These are phyloP conservation scores for Malus domestica DNA, from an alignment of 306 rosid species.

Conservation along the genomic window ASM211411v1 NC_041802.1:21109001-21109500, in stretches of 20 bases:
- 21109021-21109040: background rate
- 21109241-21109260: background rate
- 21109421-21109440: constrained; percentile 96
- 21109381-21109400: constrained; percentile 90
- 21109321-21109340: background rate
- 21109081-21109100: constrained; percentile 88
- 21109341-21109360: background rate
- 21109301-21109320: background rate
- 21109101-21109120: constrained; percentile 75
- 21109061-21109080: constrained; percentile 48
- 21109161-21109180: constrained; percentile 2
- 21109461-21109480: constrained; percentile 90
- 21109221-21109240: background rate
- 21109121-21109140: constrained; percentile 63
- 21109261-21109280: background rate
- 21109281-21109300: constrained; percentile 4
- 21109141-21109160: constrained; percentile 72
- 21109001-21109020: background rate
- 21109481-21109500: background rate
- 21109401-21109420: constrained; percentile 84
- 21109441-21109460: constrained; percentile 93
- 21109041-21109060: background rate
- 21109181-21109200: background rate
- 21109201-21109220: background rate
- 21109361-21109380: constrained; percentile 71